Evolutionary conservation across 805 yeast species (phyloP).

Genomic region (Naumovozyma baii): DNA sequence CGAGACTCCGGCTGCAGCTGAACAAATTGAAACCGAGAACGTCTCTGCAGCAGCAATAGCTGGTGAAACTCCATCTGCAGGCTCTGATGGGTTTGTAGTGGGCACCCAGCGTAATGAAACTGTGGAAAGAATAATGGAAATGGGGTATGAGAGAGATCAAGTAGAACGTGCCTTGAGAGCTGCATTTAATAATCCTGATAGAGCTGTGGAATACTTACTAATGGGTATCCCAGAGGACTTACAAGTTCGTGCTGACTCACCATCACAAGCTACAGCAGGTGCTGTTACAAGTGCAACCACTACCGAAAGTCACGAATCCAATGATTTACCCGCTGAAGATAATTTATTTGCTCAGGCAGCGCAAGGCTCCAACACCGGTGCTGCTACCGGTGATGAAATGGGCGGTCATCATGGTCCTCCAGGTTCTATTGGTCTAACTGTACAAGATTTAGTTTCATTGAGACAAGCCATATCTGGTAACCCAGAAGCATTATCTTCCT

Average conservation of each 20-base stretch:
- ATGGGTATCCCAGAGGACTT: conserved; percentile 76
- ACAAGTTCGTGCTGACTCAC: conserved; percentile 26
- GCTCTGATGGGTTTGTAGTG: conserved; percentile 48
- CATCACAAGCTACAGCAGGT: conserved; percentile 18
- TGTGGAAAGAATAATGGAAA: conserved; percentile 75
- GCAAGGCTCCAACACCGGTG: conserved; percentile 22
- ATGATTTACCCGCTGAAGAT: conserved; percentile 19
- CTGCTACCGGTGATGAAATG: conserved; percentile 22
- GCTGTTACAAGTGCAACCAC: conserved; percentile 13
- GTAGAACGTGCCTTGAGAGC: conserved; percentile 88
- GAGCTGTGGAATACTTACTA: conserved; percentile 91
- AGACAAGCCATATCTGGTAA: conserved; percentile 73
- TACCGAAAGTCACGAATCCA: conserved; percentile 8
- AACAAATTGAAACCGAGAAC: conserved; percentile 10
- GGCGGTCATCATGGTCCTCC: conserved; percentile 19
- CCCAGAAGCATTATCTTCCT: conserved; percentile 80
- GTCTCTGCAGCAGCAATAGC: conserved; percentile 20
- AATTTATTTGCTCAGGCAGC: conserved; percentile 39
- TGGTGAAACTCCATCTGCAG: conserved; percentile 14
- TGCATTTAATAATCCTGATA: conserved; percentile 93
- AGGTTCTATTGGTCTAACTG: conserved; percentile 37
- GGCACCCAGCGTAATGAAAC: conserved; percentile 75
- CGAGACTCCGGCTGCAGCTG: conserved; percentile 42
- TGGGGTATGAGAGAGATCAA: conserved; percentile 87
- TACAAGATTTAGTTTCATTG: conserved; percentile 44